A percentile compares a stretch with the other conserved stretches of the same genome.
Conservation (phyloP, 257 asterid genomes). For the Datura wrightii region DNA sequence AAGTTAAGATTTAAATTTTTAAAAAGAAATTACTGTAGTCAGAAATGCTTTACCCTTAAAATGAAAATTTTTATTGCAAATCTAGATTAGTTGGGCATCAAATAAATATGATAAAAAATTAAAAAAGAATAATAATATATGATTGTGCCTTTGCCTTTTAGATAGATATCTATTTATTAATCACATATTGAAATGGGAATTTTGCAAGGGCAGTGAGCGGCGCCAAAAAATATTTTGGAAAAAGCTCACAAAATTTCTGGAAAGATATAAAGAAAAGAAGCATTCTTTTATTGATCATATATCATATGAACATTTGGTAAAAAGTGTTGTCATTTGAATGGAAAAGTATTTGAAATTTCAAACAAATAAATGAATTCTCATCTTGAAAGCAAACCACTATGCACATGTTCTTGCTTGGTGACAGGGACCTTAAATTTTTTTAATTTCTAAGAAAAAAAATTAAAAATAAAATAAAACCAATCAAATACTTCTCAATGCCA, state of each 20-base stretch:
- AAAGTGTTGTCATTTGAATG: background rate
- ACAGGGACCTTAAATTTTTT: constrained; percentile 37
- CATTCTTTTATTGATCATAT: background rate
- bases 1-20: accelerated
- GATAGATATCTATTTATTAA: background rate
- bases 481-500: background rate
- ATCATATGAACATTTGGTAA: constrained; percentile 27
- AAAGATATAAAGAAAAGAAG: background rate
- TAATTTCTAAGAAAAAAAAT: background rate
- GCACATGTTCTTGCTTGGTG: constrained; percentile 45
- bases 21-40: background rate
- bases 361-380: constrained; percentile 11
- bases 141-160: background rate
- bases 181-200: background rate
- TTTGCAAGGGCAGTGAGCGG: background rate
- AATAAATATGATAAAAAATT: background rate
- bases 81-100: background rate
- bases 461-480: background rate
- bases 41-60: background rate
- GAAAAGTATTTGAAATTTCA: constrained; percentile 2
- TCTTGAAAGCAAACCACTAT: constrained; percentile 38
- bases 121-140: background rate
- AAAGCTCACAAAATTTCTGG: background rate
- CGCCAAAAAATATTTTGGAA: background rate
- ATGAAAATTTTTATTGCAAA: background rate